phyloP scores from a whole-genome alignment of 1,139 yeast species.

The Waltiozyma solani region DNA sequence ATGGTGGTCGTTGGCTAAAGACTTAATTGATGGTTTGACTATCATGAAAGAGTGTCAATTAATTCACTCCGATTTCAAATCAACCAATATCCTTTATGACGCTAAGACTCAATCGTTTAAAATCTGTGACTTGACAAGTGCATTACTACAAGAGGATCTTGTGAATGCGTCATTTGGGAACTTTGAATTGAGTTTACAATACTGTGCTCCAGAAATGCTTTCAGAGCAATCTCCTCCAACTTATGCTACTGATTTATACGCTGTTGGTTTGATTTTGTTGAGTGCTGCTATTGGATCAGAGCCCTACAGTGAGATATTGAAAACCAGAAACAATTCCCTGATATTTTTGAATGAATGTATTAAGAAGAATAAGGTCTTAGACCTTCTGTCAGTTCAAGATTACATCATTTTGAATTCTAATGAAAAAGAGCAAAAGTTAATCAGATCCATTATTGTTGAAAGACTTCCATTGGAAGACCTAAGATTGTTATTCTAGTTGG shows the following conservation, averaged over 20 bases:
- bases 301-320: slow-evolving; percentile 20
- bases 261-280: slow-evolving; percentile 25
- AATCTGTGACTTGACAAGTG: slow-evolving; percentile 28
- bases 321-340: slow-evolving; percentile 3
- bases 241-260: slow-evolving; percentile 22
- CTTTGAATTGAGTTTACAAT: slow-evolving; percentile 27
- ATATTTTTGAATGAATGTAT: slow-evolving; percentile 14
- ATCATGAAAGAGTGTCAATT: slow-evolving; percentile 18
- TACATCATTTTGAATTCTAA: slow-evolving; percentile 5
- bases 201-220: slow-evolving; percentile 27
- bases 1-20: slow-evolving; percentile 23
- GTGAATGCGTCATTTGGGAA: slow-evolving; percentile 1
- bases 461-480: slow-evolving; percentile 1
- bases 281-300: slow-evolving; percentile 24
- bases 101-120: slow-evolving; percentile 17
- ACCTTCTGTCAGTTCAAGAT: slow-evolving; percentile 4
- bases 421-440: slow-evolving; percentile 4
- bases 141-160: slow-evolving; percentile 14
- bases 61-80: slow-evolving; percentile 28
- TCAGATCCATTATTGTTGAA: slow-evolving; percentile 8
- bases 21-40: slow-evolving; percentile 18
- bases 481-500: neutral
- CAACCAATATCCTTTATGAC: slow-evolving; percentile 24
- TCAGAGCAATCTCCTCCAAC: slow-evolving; percentile 17
- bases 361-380: slow-evolving; percentile 14